A percentile compares a stretch with the other conserved stretches of the same genome.
phyloP scores from a whole-genome alignment of 441 rosid genomes.

The Macaranga tanarius region DNA sequence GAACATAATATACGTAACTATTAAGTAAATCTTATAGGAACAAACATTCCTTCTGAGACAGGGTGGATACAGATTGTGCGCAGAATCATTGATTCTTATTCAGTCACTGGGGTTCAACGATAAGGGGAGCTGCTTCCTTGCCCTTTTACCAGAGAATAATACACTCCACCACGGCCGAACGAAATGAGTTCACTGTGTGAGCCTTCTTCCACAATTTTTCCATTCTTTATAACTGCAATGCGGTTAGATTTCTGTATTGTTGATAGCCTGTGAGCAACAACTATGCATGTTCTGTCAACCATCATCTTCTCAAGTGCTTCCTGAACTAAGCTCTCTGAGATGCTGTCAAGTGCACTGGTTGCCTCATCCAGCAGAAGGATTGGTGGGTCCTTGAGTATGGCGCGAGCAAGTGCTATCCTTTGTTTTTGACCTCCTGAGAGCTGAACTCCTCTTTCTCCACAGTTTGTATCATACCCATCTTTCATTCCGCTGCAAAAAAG shows the following conservation, averaged over 20 bases:
- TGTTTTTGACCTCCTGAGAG: conserved; percentile 76
- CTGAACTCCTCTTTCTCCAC: conserved; percentile 68
- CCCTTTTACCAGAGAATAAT: conserved; percentile 42
- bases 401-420: conserved; percentile 61
- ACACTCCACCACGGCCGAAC: conserved; percentile 40
- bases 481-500: conserved; percentile 52
- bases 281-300: conserved; percentile 50
- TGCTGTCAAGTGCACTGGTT: conserved; percentile 65
- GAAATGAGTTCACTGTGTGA: conserved; percentile 52
- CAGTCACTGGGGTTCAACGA: conserved; percentile 17
- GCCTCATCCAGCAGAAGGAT: conserved; percentile 65
- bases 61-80: not conserved
- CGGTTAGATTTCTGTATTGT: conserved; percentile 52
- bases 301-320: conserved; percentile 64
- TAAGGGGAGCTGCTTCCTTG: conserved; percentile 38
- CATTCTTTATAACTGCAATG: conserved; percentile 58
- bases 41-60: too few relatives aligned
- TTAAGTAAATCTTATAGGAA: not conserved
- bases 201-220: conserved; percentile 55
- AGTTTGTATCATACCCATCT: conserved; percentile 55
- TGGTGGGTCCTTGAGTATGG: conserved; percentile 51
- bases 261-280: conserved; percentile 57
- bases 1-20: not conserved
- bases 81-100: not conserved
- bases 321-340: conserved; percentile 58